Conservation (phyloP, 2,329 filamentous ascomycete genomes). For the Gaeumannomyces sp. region DNA sequence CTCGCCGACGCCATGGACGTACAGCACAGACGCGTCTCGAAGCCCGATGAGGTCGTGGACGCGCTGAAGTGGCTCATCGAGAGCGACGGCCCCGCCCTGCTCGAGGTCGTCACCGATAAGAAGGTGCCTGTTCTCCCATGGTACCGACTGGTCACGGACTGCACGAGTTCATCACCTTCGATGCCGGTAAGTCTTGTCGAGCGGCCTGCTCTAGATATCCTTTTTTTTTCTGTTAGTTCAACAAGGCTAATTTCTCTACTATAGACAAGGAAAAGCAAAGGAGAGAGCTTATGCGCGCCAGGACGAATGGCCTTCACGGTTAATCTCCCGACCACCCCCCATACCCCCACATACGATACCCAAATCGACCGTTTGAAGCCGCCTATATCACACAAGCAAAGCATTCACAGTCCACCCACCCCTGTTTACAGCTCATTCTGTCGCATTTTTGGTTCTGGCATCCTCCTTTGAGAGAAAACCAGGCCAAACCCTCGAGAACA, state of each 20-base stretch:
- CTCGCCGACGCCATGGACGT: slow-evolving; percentile 87
- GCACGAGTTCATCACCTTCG: slow-evolving; percentile 90
- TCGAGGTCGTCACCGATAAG: slow-evolving; percentile 88
- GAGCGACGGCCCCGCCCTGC: slow-evolving; percentile 80
- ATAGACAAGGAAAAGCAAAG: slow-evolving; percentile 62
- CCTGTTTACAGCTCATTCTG: neutral
- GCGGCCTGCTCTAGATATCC: neutral
- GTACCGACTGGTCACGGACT: slow-evolving; percentile 81
- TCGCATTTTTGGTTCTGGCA: too few species aligned
- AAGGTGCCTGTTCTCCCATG: slow-evolving; percentile 97
- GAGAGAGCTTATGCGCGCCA: slow-evolving; percentile 59
- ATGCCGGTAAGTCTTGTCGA: slow-evolving; percentile 53
- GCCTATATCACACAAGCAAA: neutral
- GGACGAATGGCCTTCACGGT: slow-evolving; percentile 49
- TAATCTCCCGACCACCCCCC: slow-evolving; percentile 11
- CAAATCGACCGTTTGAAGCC: neutral
- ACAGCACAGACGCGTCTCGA: slow-evolving; percentile 63
- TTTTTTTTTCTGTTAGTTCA: too few species aligned
- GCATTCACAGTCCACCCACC: neutral
- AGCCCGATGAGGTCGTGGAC: slow-evolving; percentile 70
- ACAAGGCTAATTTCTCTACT: slow-evolving; percentile 6
- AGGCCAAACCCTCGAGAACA: neutral
- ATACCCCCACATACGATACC: neutral
- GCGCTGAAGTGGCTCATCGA: slow-evolving; percentile 84
- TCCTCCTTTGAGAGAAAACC: neutral